A percentile compares a stretch with the other conserved stretches of the same genome.
Conservation (phyloP, 768 basidiomycete genomes). For the Suillus subalutaceus region DNA sequence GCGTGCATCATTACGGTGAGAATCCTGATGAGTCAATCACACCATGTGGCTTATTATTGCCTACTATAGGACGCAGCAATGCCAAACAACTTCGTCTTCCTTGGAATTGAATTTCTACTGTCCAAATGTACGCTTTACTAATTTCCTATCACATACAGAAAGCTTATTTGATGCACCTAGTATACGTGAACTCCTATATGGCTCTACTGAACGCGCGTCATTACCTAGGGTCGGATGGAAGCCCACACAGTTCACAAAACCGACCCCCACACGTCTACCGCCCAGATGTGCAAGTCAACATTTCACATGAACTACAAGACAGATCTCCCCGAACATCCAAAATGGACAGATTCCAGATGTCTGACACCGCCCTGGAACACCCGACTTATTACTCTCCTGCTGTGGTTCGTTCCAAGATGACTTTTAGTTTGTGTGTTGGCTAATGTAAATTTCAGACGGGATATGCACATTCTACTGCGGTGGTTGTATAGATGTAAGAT, state of each 20-base stretch:
- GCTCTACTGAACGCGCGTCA: constrained; percentile 31
- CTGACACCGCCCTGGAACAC: background rate
- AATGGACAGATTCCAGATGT: background rate
- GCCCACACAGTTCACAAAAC: background rate
- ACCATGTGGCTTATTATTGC: background rate
- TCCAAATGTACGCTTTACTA: constrained; percentile 47
- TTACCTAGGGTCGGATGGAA: background rate
- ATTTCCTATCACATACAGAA: background rate
- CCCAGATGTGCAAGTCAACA: background rate
- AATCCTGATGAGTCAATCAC: background rate
- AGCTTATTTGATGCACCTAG: constrained; percentile 27
- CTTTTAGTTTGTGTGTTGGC: background rate
- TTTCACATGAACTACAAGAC: constrained; percentile 21
- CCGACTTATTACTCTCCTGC: background rate
- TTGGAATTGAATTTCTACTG: constrained; percentile 55
- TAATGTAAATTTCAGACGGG: background rate
- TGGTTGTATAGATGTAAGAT: background rate
- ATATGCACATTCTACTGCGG: background rate
- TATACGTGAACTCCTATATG: constrained; percentile 61
- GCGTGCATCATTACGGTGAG: background rate
- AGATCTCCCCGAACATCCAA: background rate
- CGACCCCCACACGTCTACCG: background rate
- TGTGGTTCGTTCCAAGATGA: background rate
- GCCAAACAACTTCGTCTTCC: constrained; percentile 58
- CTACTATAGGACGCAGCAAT: constrained; percentile 44